Base-by-base conservation (phyloP, 2,329 filamentous ascomycete genomes). In the Aspergillus pseudoglaucus region DNA sequence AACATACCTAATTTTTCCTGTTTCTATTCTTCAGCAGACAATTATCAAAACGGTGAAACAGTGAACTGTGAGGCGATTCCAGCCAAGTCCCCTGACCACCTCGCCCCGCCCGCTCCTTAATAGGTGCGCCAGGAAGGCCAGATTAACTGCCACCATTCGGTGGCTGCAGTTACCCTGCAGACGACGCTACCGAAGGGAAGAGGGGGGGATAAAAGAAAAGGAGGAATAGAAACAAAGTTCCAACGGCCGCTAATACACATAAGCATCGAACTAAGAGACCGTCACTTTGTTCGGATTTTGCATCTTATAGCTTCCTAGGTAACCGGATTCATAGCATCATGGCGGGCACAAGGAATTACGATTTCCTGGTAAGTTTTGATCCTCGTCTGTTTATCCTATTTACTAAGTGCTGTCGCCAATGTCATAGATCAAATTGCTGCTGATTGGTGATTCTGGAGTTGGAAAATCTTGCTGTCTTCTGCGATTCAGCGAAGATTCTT, bases 271-370 rank as follows among this genome's bases (percentile, higher is more conserved):
- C 41, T 14, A 25, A 15, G 10, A 12, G 14, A 17, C 12, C 41
- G 14, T 43, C 22, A 14, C 18, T 15, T 43, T 43, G 15, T 14
- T 18, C n/a, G 40, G 32, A 14, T n/a, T 25, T 18, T 32, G n/a
- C 42, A 35, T 33, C n/a, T 18, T 22, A 44, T 27, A 39, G 27
- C 50, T 45, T 32, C 42, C 33, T 39, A 53, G 45, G 27, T 44
- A 42, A 27, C 18, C 18, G 37, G n/a, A 51, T 41, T 42, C 25
- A 48, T 27, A 47, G 18, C 55, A 66, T 46, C 49, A 98, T 98
- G 93, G 90, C 93, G 65, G 89, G 88, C 72, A 94, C 91, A 79
- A 84, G 93, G 74, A 98, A 98, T 79, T 98, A 98, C 75, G 93
- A 98, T 74, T 97, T 97, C 74, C 80, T 98, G 75, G 91, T 97